Conservation (phyloP, 169 alveolate species). For the Perkinsus olseni region DNA sequence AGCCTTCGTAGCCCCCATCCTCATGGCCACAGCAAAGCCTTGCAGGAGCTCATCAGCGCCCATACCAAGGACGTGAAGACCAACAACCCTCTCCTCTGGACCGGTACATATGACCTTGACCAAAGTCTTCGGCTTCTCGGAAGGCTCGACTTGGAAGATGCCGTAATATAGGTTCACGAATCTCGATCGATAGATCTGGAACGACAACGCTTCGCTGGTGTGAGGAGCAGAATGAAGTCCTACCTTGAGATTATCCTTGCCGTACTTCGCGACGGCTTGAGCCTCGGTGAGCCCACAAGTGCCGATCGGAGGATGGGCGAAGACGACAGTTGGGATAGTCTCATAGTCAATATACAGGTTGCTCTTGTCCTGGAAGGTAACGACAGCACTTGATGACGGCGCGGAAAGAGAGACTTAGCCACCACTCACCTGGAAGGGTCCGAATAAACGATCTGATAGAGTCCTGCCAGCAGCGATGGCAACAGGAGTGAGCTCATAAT, state of each 20-base stretch:
- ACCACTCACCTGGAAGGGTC: conserved; percentile 20
- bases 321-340: conserved; percentile 77
- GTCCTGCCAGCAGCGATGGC: conserved; percentile 89
- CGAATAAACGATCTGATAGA: conserved; percentile 76
- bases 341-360: conserved; percentile 26
- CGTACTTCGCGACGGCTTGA: conserved; percentile 63
- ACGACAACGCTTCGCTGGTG: background rate
- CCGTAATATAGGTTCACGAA: conserved; percentile 56
- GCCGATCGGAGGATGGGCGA: conserved; percentile 80
- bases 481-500: conserved; percentile 77
- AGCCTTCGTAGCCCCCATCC: conserved; percentile 70
- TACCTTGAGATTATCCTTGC: conserved; percentile 68
- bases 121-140: conserved; percentile 49
- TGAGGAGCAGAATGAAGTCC: conserved; percentile 28
- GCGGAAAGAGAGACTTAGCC: background rate
- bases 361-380: background rate
- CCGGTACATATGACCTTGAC: conserved; percentile 57
- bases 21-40: conserved; percentile 79
- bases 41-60: conserved; percentile 77
- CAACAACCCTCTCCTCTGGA: conserved; percentile 62
- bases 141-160: conserved; percentile 36
- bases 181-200: conserved; percentile 42
- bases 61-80: conserved; percentile 69
- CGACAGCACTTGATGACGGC: background rate
- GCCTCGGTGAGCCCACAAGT: conserved; percentile 80